A percentile compares a stretch with the other conserved stretches of the same genome.
These are phyloP conservation scores for Dispira parvispora DNA, from an alignment of 192 early-diverging fungal genomes.

Conservation along the genomic window DNA sequence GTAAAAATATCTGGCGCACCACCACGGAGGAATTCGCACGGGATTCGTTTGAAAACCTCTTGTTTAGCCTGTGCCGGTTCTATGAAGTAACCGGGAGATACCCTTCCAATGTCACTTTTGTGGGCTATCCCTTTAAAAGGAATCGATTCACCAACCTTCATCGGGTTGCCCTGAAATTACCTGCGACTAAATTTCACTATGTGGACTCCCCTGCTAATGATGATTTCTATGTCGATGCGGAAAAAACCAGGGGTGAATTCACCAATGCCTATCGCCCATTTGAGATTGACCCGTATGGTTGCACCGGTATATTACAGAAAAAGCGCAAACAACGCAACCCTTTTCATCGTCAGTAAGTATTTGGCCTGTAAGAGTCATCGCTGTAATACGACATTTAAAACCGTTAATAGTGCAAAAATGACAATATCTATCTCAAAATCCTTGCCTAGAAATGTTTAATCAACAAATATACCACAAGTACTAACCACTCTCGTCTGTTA, in stretches of 20 bases:
- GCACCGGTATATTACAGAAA: not conserved
- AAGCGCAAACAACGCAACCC: not conserved
- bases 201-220: not conserved
- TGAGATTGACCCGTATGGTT: slow-evolving; percentile 8
- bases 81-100: slow-evolving; percentile 28
- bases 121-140: slow-evolving; percentile 26
- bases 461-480: not conserved
- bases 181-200: slow-evolving; percentile 17
- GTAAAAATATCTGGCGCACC: slow-evolving; percentile 21
- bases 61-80: slow-evolving; percentile 32
- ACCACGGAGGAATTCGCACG: slow-evolving; percentile 31
- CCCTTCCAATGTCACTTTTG: slow-evolving; percentile 23
- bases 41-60: slow-evolving; percentile 34
- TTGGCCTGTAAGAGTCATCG: not conserved
- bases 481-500: not conserved
- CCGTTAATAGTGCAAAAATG: not conserved
- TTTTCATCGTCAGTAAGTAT: slow-evolving; percentile 4
- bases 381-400: not conserved
- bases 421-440: not conserved
- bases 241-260: not conserved
- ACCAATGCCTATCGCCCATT: slow-evolving; percentile 5
- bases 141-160: slow-evolving; percentile 26
- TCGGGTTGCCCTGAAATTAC: slow-evolving; percentile 23
- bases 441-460: not conserved
- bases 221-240: not conserved